These are phyloP conservation scores for Chaetothyriales sp. DNA, from an alignment of 2,329 filamentous ascomycete species.

Conservation along the genomic window DNA sequence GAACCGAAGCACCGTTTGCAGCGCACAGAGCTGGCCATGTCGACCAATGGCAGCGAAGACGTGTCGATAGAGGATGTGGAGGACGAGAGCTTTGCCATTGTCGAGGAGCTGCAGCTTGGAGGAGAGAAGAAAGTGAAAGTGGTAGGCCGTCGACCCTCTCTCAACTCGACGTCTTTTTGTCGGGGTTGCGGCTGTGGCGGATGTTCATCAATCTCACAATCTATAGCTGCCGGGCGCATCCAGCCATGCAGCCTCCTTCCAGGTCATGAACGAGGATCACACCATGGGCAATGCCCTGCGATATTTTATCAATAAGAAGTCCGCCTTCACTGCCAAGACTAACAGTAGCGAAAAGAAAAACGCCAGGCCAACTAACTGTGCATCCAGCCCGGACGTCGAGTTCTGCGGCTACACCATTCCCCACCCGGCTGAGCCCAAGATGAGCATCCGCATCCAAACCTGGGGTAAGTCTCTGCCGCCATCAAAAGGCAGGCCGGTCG, in stretches of 20 bases:
- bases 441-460: conserved; percentile 96
- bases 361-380: conserved; percentile 7
- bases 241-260: conserved; percentile 83
- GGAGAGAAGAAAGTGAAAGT: conserved; percentile 14
- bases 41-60: conserved; percentile 2
- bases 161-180: not conserved
- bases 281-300: conserved; percentile 87
- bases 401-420: conserved; percentile 98
- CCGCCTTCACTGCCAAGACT: conserved; percentile 28
- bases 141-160: conserved; percentile 5
- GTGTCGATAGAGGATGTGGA: conserved; percentile 1
- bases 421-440: conserved; percentile 87
- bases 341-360: not conserved
- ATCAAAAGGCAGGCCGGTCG: too few relatives aligned
- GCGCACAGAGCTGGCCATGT: not conserved
- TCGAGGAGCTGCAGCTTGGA: conserved; percentile 11
- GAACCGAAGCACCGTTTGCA: not conserved
- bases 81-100: conserved; percentile 4
- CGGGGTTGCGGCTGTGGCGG: too few relatives aligned
- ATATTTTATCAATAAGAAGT: conserved; percentile 99
- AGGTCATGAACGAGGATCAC: conserved; percentile 87
- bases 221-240: conserved; percentile 70
- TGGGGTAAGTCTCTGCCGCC: conserved; percentile 70
- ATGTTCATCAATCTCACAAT: too few relatives aligned
- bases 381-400: conserved; percentile 78